Percentiles rank a stretch among this genome's conserved stretches.
Evolutionary conservation across 805 yeast species (phyloP).

Genomic region (Debaryomyces castellii): DNA sequence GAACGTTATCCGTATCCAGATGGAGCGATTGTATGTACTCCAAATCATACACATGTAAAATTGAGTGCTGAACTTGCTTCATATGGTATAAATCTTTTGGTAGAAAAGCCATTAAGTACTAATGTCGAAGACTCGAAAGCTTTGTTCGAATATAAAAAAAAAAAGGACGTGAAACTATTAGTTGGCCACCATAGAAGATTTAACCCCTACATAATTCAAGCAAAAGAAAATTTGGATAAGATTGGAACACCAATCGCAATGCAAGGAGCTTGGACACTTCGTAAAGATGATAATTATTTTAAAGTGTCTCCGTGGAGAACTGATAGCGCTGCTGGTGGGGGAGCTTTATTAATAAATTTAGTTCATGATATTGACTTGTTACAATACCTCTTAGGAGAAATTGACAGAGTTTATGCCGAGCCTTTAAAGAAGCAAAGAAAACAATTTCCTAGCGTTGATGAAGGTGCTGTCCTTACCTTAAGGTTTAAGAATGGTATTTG

Average conservation of each 20-base stretch:
- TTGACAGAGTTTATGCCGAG: constrained; percentile 36
- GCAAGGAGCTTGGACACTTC: constrained; percentile 39
- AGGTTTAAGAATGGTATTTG: constrained; percentile 30
- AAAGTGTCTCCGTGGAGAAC: constrained; percentile 34
- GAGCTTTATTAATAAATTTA: constrained; percentile 35
- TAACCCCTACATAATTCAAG: constrained; percentile 36
- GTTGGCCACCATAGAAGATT: constrained; percentile 43
- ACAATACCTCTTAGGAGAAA: constrained; percentile 37
- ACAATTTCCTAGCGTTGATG: constrained; percentile 28
- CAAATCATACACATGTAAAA: constrained; percentile 35
- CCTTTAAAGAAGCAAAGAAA: constrained; percentile 25
- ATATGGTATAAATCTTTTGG: constrained; percentile 31
- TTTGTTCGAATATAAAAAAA: constrained; percentile 20
- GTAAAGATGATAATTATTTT: constrained; percentile 32
- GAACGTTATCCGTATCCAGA: constrained; percentile 22
- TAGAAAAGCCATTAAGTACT: constrained; percentile 38
- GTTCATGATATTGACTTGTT: constrained; percentile 39
- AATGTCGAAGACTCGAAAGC: constrained; percentile 29
- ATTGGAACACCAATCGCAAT: constrained; percentile 34
- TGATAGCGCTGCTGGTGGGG: constrained; percentile 28
- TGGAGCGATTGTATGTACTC: constrained; percentile 41
- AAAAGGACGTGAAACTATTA: constrained; percentile 24
- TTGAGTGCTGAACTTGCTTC: constrained; percentile 30
- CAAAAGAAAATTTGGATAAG: constrained; percentile 26
- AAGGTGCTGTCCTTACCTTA: constrained; percentile 37